Evolutionary conservation across 257 asterid genomes (phyloP).

Genomic region (Solanum chilense): DNA sequence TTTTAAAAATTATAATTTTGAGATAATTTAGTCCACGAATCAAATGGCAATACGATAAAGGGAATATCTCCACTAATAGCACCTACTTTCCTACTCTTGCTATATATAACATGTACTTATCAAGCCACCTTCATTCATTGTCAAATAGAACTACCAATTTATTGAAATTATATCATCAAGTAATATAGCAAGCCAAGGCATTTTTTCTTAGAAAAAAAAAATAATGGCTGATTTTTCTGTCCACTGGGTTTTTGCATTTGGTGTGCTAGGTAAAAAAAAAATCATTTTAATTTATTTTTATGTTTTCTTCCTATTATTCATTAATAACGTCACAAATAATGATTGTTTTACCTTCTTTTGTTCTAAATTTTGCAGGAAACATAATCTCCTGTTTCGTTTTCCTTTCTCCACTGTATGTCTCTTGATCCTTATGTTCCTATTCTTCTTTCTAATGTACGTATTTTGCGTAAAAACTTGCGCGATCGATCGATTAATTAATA

Average conservation of each 20-base stretch:
- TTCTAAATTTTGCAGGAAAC: slow-evolving; percentile 26
- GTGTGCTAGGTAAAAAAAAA: not conserved
- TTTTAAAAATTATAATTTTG: not conserved
- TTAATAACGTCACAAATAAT: not conserved
- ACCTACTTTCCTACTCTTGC: not conserved
- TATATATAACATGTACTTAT: not conserved
- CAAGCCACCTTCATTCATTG: not conserved
- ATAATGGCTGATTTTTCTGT: not conserved
- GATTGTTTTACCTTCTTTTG: not conserved
- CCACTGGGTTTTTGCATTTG: slow-evolving; percentile 1
- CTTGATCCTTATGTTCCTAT: not conserved
- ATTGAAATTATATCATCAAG: not conserved
- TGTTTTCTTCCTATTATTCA: not conserved
- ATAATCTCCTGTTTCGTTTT: slow-evolving; percentile 25
- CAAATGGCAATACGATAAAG: not conserved
- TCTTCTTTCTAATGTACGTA: not conserved
- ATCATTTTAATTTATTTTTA: too few species aligned
- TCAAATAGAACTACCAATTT: not conserved
- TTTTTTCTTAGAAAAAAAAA: not conserved
- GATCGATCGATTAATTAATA: not conserved
- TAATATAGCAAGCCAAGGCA: not conserved
- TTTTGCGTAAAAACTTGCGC: not conserved
- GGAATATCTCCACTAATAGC: not conserved
- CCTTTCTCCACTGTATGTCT: slow-evolving; percentile 40
- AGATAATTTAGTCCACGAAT: not conserved